phyloP scores from a whole-genome alignment of 2,329 filamentous ascomycete species.

The Claviceps sp. region DNA sequence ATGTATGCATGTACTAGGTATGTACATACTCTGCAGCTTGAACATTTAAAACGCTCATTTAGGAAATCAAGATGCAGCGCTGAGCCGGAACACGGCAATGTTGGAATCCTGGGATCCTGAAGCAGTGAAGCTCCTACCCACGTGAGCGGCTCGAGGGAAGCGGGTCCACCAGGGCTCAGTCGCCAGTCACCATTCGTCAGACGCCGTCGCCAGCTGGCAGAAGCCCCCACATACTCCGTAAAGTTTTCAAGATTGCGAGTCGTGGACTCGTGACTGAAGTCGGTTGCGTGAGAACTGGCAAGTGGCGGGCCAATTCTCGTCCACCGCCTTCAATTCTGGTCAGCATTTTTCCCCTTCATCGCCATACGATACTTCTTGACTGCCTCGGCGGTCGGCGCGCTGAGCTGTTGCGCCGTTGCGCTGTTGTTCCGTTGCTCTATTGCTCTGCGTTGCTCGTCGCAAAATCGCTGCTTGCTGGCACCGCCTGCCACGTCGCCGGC shows the following conservation, averaged over 20 bases:
- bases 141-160: background rate
- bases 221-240: background rate
- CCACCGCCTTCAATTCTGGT: conserved; percentile 1
- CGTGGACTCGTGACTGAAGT: too few relatives aligned
- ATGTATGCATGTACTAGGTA: too few relatives aligned
- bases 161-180: background rate
- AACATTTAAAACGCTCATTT: too few relatives aligned
- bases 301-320: conserved; percentile 2
- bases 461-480: background rate
- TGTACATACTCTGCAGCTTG: too few relatives aligned
- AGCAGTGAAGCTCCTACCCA: conserved; percentile 3
- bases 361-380: conserved; percentile 1
- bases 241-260: too few relatives aligned
- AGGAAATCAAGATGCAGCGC: too few relatives aligned
- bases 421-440: background rate
- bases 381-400: conserved; percentile 6
- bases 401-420: background rate
- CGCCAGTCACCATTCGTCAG: too few relatives aligned
- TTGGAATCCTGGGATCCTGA: background rate
- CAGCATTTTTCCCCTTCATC: conserved; percentile 2
- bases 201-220: too few relatives aligned
- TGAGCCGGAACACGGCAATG: too few relatives aligned
- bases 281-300: background rate
- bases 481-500: background rate
- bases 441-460: background rate